Base-by-base conservation (phyloP, 768 basidiomycete species). In the Auricularia cornea region DNA sequence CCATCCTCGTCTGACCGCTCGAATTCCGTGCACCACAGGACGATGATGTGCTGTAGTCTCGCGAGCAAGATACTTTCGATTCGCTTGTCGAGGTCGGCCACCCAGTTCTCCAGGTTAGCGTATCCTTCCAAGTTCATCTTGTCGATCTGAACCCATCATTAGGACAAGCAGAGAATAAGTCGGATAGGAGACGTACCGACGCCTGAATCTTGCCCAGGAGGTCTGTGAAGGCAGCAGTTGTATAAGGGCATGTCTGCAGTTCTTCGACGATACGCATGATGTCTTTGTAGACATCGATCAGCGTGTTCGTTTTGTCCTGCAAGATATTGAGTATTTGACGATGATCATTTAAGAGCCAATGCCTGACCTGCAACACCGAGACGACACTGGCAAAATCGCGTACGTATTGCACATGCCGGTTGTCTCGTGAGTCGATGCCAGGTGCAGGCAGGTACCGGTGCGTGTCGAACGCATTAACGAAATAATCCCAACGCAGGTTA, bases 111-210 rank as follows among this genome's bases (percentile, higher is more conserved):
- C 54, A 99, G 82, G 71, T 96, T 93, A 26, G 92, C 86, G 68
- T 96, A 99, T 18, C 97, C 96, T 72, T 98, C 96, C 66, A 99
- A 76, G 72, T 98, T 98, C 65, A 99, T 81, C 38, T 89, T 84
- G 75, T 98, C 97, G 65, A 98, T 93, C 89, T 94, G 11, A 38
- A 2, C 8, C 8, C 8, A 10, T 8, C 35, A 14, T 38, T 29
- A 57, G 54, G 14, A 10, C 1, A 20, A 41, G 38, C 18, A 3
- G 41, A 38, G 14, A 35, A 11, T 60, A 6, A 6, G 3, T 30
- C 12, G 6, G 28, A 57, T 8, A 8, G 14, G 29, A 28, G 54
- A 76, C 89, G 60, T 70, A 94, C 92, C 14, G 90, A 90, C 65
- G 87, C 84, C 72, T 99, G 97, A 41, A 98, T 82, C 69, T 84